Evolutionary conservation across 495 filamentous ascomycete genomes (phyloP), one percentile per base, ranked within the genome.

Genomic region (Penicillium lagena): DNA sequence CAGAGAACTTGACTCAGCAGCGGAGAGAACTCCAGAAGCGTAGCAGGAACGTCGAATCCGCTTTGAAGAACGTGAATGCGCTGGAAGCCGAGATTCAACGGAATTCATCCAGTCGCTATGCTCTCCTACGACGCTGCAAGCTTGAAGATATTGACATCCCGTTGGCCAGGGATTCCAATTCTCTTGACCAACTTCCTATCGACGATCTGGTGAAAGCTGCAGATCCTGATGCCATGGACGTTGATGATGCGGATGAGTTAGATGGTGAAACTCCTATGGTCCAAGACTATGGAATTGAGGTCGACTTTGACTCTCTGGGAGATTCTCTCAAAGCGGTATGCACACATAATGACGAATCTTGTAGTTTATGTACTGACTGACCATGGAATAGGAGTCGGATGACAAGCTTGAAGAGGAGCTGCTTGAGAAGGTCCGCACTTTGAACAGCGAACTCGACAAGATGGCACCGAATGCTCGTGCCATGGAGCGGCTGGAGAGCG

Each of bases 401-500:
- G 80, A 86, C 40, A 76, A 81, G 39, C 63, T 84, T 28, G 90
- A 96, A 57, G 81, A 87, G n/a, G 76, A 79, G 41, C 73, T 99
- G 27, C 76, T 84, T 43, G 87, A 91, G 35, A 83, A 83, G 58
- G 87, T 97, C 50, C 71, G 76, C 32, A 67, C 73, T 29, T 73
- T 97, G 8, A 83, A 82, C 32, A 67, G 69, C 40, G 88, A 95
- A 54, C 79, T 99, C 29, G 89, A 95, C 49, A 90, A 90, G 59
- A 86, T 96, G 68, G 85, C 90, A 45, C 91, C 91, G 22, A 97
- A 99, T 62, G 90, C 95, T 77, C 86, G 90, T 53, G 91, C 91
- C 27, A 85, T 90, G 62, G 90, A 96, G 50, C 86, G 90, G n/a
- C 74, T 99, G 4, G 86, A 90, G 56, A 84, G 76, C 6, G 89